Base-by-base conservation (phyloP, 495 filamentous ascomycete genomes). In the Hypoxylon fragiforme region DNA sequence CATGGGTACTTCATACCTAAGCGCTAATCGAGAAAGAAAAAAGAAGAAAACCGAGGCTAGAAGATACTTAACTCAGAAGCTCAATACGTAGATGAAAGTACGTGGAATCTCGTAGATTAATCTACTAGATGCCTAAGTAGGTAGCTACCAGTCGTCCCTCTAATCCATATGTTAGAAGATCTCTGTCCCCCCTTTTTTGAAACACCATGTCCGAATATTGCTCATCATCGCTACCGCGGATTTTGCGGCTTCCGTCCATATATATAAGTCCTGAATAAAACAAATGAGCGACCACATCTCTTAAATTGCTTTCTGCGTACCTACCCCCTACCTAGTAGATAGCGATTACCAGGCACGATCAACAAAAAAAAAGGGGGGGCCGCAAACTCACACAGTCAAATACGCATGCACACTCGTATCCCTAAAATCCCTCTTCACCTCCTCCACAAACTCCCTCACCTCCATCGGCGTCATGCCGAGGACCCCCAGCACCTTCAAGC, bases 361-460 rank as follows among this genome's bases (percentile, higher is more conserved):
- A 9, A 28, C 4, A 28, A 28, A 1, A 16, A 1, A 26, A 21
- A 3, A 8, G 22, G 15, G 12, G 4, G 12, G 21, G 12, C n/a
- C n/a, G 7, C 7, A 26, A 19, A 63, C 65, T 68, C 47, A 70
- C 67, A 70, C 57, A 30, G 47, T 54, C 31, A 70, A 15, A 45
- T 70, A 70, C 9, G 65, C 67, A 44, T 66, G 63, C 1, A 70
- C 18, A 7, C 47, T 49, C 2, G 57, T 59, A 35, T 64, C 54
- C 35, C n/a, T 40, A 9, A 68, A 53, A 14, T 70, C 67, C 13
- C 21, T 28, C 49, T 54, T 61, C 3, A 68, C 65, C 3, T 66
- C 65, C n/a, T 60, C 65, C 7, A 58, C 36, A 18, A 70, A 68
- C 13, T 28, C 52, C 8, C 49, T 26, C 8, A 68, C 57, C 44